Base-by-base conservation (phyloP, 352 stramenopile species). In the Globisporangium canariense region DNA sequence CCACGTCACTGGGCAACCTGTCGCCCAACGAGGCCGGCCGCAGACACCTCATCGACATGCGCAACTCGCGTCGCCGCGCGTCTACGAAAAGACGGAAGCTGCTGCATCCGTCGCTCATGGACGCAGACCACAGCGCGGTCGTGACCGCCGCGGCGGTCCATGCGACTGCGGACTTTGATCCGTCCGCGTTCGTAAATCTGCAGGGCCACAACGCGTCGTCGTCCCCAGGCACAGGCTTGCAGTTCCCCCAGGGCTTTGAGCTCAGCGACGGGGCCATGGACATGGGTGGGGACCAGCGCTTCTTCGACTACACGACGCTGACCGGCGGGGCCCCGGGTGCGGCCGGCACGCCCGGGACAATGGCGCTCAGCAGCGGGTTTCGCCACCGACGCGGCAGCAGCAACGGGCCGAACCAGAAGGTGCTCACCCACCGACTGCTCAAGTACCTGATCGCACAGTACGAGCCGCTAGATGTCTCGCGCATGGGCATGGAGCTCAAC, bases 401-500 rank as follows among this genome's bases (percentile, higher is more conserved):
- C 65, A 75, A 54, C 36, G 54, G 64, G 0, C 56, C 66, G 20
- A 81, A 72, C 64, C 79, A 89, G 65, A 89, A 89, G 66, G 58
- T 91, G 53, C 72, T 91, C 3, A 89, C 81, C 2, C 83, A 92
- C 51, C 71, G 83, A 2, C 63, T 92, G 14, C 70, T 92, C 49
- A 86, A 89, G 64, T 93, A 90, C 54, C 66, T 90, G 16, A 90
- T 91, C 46, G 79, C 84, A 1, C 82, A 90, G 66, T 91, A 90
- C 53, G 82, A 91, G 45, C 82, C 84, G 9, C 64, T 93, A 22
- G 78, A 92, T 58, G 77, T 90, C 2, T 80, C 79, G 10, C 79
- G 83, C 18, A 90, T 92, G 81, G 75, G 81, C 11, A 63, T 66
- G 0, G 83, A 92, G 61, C 70, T 92, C 28, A 74, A 69, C 49